These are phyloP conservation scores for Arthrobotrys pseudoclavata DNA, from an alignment of 2,329 filamentous ascomycete genomes.

Conservation along the genomic window DNA sequence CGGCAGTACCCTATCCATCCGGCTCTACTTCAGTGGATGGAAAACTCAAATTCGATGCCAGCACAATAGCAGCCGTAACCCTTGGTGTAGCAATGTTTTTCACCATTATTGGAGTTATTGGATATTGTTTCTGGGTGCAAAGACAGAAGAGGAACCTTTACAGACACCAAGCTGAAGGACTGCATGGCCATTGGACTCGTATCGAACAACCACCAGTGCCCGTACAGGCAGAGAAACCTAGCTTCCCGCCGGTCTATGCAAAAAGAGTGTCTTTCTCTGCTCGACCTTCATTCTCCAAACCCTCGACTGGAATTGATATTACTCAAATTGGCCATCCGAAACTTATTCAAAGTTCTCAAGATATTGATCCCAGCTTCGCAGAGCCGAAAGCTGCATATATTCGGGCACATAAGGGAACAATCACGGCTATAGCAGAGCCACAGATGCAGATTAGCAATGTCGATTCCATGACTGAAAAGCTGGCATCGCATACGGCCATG, in stretches of 20 bases:
- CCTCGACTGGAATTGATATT: conserved; percentile 42
- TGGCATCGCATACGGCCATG: background rate
- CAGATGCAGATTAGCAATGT: conserved; percentile 12
- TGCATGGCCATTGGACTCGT: conserved; percentile 18
- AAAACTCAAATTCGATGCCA: conserved; percentile 20
- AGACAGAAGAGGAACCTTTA: conserved; percentile 17
- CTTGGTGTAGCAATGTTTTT: conserved; percentile 46
- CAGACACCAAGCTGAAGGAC: background rate
- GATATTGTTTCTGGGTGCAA: conserved; percentile 33
- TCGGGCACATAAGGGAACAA: conserved; percentile 20
- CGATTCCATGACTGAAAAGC: conserved; percentile 2
- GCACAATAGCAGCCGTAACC: conserved; percentile 48
- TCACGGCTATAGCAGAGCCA: conserved; percentile 8
- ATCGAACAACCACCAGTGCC: background rate
- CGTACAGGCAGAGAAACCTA: conserved; percentile 26
- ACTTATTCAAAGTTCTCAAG: conserved; percentile 52
- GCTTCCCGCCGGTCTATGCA: conserved; percentile 25
- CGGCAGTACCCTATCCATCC: conserved; percentile 5
- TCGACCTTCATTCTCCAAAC: conserved; percentile 23
- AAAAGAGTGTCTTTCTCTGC: conserved; percentile 41
- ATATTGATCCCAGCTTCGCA: conserved; percentile 14
- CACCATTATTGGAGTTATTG: conserved; percentile 28
- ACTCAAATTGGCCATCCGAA: conserved; percentile 46
- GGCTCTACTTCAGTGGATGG: background rate
- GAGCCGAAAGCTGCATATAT: conserved; percentile 52